Conservation (phyloP, 2,329 filamentous ascomycete genomes). For the Magnaporthiopsis incrustans region DNA sequence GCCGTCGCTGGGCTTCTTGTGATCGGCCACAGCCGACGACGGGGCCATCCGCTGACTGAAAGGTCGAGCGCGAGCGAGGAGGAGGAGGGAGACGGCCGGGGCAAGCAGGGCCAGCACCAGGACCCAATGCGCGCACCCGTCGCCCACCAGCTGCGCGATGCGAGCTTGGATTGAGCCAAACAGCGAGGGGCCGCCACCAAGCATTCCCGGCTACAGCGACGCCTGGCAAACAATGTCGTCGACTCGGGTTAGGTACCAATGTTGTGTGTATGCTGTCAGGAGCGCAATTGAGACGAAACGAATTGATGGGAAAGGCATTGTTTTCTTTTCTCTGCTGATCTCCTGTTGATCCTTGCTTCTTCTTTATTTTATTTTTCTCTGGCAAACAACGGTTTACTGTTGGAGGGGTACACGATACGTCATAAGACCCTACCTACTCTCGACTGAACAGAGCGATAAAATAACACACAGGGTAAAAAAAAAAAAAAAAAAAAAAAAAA, state of each 20-base stretch:
- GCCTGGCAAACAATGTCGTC: neutral
- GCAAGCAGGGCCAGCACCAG: neutral
- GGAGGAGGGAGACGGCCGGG: neutral
- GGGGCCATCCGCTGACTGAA: neutral
- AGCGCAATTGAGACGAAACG: neutral
- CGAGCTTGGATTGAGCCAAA: neutral
- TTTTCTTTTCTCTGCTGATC: neutral
- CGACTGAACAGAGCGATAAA: neutral
- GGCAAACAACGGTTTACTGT: neutral
- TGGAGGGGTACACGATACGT: neutral
- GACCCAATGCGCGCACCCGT: neutral
- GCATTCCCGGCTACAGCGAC: neutral
- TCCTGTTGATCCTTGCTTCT: neutral
- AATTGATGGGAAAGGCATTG: neutral
- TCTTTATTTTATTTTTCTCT: neutral
- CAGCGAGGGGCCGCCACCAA: neutral
- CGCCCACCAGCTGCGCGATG: neutral
- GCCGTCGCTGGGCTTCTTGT: neutral
- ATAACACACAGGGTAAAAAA: neutral
- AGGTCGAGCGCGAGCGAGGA: neutral
- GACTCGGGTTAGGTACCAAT: neutral
- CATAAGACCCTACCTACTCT: neutral
- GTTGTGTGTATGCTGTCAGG: neutral
- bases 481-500: neutral
- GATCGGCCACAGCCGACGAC: neutral